Base-by-base conservation (phyloP, 768 basidiomycete genomes). In the Trametes cingulata region DNA sequence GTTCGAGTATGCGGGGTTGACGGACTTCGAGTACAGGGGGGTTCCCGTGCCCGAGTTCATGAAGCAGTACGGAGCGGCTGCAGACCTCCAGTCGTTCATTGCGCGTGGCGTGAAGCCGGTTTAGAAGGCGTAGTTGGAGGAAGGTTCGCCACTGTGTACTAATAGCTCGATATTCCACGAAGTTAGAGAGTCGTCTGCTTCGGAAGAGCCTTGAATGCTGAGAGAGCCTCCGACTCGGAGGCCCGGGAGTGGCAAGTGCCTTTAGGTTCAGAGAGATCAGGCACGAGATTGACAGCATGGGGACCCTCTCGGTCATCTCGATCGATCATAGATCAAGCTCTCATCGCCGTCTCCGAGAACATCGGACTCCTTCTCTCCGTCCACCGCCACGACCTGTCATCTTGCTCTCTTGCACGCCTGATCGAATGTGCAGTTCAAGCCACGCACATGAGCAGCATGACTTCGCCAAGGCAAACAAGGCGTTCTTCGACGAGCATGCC, bases 281-380 rank as follows among this genome's bases (percentile, higher is more conserved):
- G 39, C 39, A 40, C 13, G 13, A 40, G 39, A 14, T 40, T 5
- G 39, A 40, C 15, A 13, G 2, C 15, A 20, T 27, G 51, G 24
- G 51, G 40, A 52, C 51, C 51, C 17, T 45, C 53, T 10, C 42
- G 36, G 43, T 47, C 14, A 56, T 49, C 56, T 33, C 56, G 56
- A 57, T 57, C 56, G 47, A 57, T 49, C 56, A 19, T 13, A 8
- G 14, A 15, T 15, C 46, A 8, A 22, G 35, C 22, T n/a, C n/a
- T n/a, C n/a, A n/a, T 6, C 25, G 8, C 33, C 29, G 4, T 20
- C 47, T 37, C 49, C 49, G 35, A 50, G 6, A 2, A 20, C 4
- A 33, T 10, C 49, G 49, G 49, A 40, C 29, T 33, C 10, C 29
- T 33, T 10, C 45, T 46, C 24, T 24, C 45, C 22, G 9, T 20